Conservation (phyloP, 768 basidiomycete genomes). For the Russula vinacea region DNA sequence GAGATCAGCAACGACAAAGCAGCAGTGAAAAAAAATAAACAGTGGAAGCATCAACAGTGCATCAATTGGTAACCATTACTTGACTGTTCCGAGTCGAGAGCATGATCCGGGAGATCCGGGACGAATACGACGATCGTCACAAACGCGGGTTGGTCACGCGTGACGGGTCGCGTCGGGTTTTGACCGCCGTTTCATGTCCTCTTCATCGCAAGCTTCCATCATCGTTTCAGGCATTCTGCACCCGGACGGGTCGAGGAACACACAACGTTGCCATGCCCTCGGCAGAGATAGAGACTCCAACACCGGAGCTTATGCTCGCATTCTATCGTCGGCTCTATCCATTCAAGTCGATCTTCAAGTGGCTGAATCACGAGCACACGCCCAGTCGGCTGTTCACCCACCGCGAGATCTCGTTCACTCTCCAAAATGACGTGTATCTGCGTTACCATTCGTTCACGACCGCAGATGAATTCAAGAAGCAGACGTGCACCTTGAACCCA, state of each 20-base stretch:
- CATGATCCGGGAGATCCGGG: slow-evolving; percentile 13
- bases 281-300: slow-evolving; percentile 32
- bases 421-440: slow-evolving; percentile 86
- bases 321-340: slow-evolving; percentile 94
- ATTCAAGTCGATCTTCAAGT: slow-evolving; percentile 88
- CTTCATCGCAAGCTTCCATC: neutral
- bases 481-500: slow-evolving; percentile 80
- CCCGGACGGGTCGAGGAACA: slow-evolving; percentile 3
- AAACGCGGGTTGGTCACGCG: slow-evolving; percentile 21
- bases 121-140: slow-evolving; percentile 4
- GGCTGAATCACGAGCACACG: slow-evolving; percentile 89
- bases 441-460: slow-evolving; percentile 90
- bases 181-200: neutral
- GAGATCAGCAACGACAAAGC: neutral
- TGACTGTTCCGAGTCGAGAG: neutral
- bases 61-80: neutral
- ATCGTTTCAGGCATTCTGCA: neutral
- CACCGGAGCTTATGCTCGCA: slow-evolving; percentile 63
- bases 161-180: slow-evolving; percentile 22
- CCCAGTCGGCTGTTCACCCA: slow-evolving; percentile 83
- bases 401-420: slow-evolving; percentile 94
- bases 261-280: slow-evolving; percentile 22
- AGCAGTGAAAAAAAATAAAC: neutral
- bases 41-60: neutral
- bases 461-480: slow-evolving; percentile 87